Percentiles rank a stretch among this genome's conserved stretches.
These are phyloP conservation scores for Bipolaris zeicola DNA, from an alignment of 2,329 filamentous ascomycete species.

Conservation along the genomic window DNA sequence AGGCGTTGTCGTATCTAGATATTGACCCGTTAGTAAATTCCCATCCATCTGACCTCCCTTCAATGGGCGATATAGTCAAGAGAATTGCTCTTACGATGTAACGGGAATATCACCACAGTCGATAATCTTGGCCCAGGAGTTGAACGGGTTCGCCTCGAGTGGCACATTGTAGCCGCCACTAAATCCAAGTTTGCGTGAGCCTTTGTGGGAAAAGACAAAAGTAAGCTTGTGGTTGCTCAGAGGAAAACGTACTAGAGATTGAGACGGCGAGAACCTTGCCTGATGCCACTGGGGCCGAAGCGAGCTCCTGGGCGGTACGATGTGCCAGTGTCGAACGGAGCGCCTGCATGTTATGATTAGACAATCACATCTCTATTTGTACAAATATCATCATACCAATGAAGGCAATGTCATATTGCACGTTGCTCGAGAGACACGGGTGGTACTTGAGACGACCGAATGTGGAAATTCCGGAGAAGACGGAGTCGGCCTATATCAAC, in stretches of 20 bases:
- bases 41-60: too few relatives aligned
- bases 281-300: constrained; percentile 82
- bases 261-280: constrained; percentile 82
- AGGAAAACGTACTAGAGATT: constrained; percentile 76
- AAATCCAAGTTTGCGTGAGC: constrained; percentile 58
- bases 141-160: constrained; percentile 78
- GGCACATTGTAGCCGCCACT: constrained; percentile 89
- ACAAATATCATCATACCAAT: constrained; percentile 60
- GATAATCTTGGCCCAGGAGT: constrained; percentile 77
- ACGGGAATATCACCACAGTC: constrained; percentile 87
- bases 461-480: constrained; percentile 86
- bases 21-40: too few relatives aligned
- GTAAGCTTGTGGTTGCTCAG: constrained; percentile 50
- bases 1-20: constrained; percentile 77
- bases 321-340: constrained; percentile 84
- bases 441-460: constrained; percentile 80
- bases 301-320: constrained; percentile 83
- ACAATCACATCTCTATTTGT: neutral
- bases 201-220: constrained; percentile 39
- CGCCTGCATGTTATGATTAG: constrained; percentile 56
- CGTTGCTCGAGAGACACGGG: constrained; percentile 73
- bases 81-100: constrained; percentile 66
- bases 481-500: constrained; percentile 72
- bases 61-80: too few relatives aligned
- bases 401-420: constrained; percentile 84